These are phyloP conservation scores for Inga leiocalycina DNA, from an alignment of 306 rosid genomes.

Conservation along the genomic window DNA sequence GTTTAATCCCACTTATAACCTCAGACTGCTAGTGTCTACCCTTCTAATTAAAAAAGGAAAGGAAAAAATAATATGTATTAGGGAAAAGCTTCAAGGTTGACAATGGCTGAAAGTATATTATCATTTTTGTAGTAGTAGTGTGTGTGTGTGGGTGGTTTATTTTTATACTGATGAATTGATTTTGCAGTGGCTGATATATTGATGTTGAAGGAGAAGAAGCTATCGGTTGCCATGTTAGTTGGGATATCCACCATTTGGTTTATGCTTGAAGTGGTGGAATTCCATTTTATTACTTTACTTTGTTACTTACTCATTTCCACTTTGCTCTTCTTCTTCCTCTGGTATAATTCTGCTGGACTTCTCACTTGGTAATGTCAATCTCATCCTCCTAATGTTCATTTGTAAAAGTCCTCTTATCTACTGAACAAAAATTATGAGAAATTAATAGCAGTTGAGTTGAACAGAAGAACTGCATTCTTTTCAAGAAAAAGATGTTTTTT, in stretches of 20 bases:
- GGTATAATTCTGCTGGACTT: conserved; percentile 55
- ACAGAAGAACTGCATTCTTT: no score
- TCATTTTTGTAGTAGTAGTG: neutral
- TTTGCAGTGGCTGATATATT: conserved; percentile 67
- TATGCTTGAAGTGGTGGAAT: conserved; percentile 66
- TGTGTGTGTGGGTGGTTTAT: neutral
- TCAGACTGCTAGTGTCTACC: no score
- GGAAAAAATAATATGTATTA: no score
- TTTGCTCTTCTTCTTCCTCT: conserved; percentile 54
- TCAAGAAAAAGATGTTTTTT: no score
- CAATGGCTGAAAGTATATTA: neutral
- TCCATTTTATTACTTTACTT: conserved; percentile 52
- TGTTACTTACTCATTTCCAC: conserved; percentile 51
- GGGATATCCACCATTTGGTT: conserved; percentile 58
- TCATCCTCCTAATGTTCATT: neutral
- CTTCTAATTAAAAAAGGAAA: no score
- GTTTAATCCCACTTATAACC: no score
- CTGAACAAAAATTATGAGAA: no score
- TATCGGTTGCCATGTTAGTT: conserved; percentile 44
- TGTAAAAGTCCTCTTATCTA: neutral
- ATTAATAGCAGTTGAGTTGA: no score
- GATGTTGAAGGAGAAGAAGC: conserved; percentile 60
- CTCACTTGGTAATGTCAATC: conserved; percentile 48
- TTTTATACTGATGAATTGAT: conserved; percentile 13
- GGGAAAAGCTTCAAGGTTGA: neutral